A percentile compares a stretch with the other conserved stretches of the same genome.
These are phyloP conservation scores for Talaromyces sp. DNA, from an alignment of 2,329 filamentous ascomycete species.

Conservation along the genomic window DNA sequence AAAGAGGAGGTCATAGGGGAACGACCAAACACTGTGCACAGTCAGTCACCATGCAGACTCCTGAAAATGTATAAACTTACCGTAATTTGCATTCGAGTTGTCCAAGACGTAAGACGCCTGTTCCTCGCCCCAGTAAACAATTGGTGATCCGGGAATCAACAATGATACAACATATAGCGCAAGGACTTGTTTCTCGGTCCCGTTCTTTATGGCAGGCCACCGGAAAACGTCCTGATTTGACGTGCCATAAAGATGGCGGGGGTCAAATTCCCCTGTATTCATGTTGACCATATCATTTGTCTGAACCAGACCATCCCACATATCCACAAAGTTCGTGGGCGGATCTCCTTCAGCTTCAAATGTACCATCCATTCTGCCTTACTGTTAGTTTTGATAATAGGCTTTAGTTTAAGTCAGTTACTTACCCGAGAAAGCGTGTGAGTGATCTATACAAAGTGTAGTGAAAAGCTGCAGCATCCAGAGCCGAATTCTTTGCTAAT, in stretches of 20 bases:
- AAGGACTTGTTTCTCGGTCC: constrained; percentile 47
- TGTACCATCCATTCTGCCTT: constrained; percentile 41
- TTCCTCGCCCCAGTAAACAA: constrained; percentile 56
- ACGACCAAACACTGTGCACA: constrained; percentile 47
- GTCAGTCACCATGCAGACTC: neutral
- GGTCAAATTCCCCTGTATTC: constrained; percentile 51
- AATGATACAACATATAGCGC: constrained; percentile 50
- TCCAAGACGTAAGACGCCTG: constrained; percentile 56
- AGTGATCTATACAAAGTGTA: constrained; percentile 53
- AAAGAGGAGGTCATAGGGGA: constrained; percentile 50
- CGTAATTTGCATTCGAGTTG: constrained; percentile 54
- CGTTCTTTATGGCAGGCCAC: constrained; percentile 51
- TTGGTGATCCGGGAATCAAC: constrained; percentile 50
- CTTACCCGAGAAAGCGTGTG: constrained; percentile 47
- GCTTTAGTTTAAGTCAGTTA: neutral
- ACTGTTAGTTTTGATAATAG: neutral
- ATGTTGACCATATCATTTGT: constrained; percentile 53
- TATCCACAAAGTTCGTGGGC: constrained; percentile 44
- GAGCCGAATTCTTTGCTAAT: constrained; percentile 40
- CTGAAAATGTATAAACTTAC: neutral
- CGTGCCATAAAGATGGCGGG: constrained; percentile 53
- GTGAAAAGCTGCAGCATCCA: constrained; percentile 54
- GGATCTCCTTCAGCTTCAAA: constrained; percentile 43
- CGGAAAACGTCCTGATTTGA: constrained; percentile 59
- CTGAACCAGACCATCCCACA: constrained; percentile 48